Conservation (phyloP, 1,284 basidiomycete species). For the Ustilago cynodontis region DNA sequence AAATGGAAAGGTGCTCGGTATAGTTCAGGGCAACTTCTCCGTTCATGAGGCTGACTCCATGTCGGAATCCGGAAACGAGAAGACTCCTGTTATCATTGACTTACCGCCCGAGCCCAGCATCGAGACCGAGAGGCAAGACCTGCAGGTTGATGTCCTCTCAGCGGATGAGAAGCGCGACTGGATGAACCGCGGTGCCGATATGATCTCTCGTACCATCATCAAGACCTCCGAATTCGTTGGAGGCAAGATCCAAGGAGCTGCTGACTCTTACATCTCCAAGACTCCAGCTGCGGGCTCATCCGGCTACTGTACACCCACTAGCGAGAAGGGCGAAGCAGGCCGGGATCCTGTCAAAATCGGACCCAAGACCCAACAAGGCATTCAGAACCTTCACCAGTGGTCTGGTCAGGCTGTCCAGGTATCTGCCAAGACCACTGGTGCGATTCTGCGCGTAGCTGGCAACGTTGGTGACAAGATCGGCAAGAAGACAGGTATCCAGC, state of each 20-base stretch:
- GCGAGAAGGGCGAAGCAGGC: slow-evolving; percentile 32
- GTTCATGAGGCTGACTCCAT: slow-evolving; percentile 45
- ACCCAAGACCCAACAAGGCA: slow-evolving; percentile 31
- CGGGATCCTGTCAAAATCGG: slow-evolving; percentile 32
- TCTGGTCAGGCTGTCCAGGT: slow-evolving; percentile 51
- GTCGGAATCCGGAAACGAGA: slow-evolving; percentile 53
- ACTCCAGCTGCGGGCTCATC: slow-evolving; percentile 35
- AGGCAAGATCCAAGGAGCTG: slow-evolving; percentile 52
- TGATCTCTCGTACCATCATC: slow-evolving; percentile 63
- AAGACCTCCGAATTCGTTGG: slow-evolving; percentile 60
- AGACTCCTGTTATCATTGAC: slow-evolving; percentile 59
- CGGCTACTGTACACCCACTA: slow-evolving; percentile 19
- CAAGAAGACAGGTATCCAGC: slow-evolving; percentile 67
- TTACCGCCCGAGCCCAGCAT: slow-evolving; percentile 41
- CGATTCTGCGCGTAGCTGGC: slow-evolving; percentile 63
- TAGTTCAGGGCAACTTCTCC: slow-evolving; percentile 45
- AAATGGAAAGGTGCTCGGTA: slow-evolving; percentile 55
- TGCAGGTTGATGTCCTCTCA: slow-evolving; percentile 42
- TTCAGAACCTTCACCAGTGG: slow-evolving; percentile 38
- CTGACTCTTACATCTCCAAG: slow-evolving; percentile 55
- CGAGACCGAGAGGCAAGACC: slow-evolving; percentile 29
- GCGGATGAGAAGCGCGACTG: slow-evolving; percentile 50
- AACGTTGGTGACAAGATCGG: slow-evolving; percentile 68
- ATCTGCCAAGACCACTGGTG: slow-evolving; percentile 59
- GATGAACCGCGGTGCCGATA: slow-evolving; percentile 58